Base-by-base conservation (phyloP, 2,329 filamentous ascomycete genomes). In the Trichoderma sp. region DNA sequence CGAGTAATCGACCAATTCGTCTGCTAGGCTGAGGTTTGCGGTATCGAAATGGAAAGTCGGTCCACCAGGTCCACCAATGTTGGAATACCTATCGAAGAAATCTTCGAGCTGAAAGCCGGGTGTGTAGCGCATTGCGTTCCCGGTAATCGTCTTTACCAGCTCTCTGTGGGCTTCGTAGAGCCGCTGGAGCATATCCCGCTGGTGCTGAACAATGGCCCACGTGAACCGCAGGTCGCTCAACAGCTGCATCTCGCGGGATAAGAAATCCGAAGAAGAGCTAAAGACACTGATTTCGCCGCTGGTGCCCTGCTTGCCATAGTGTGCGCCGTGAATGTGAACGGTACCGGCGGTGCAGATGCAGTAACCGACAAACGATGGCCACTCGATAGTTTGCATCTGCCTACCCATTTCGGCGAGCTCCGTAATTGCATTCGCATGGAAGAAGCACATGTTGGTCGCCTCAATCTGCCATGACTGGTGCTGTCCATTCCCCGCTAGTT, bases 401-500 rank as follows among this genome's bases (percentile, higher is more conserved):
- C 92, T 93, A 1, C 94, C 94, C 18, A 95, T 89, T 81, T 96
- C 93, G 5, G 95, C 92, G 3, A 97, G 85, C 80, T 97, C 94
- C 1, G 94, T 92, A 69, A 97, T 95, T 6, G 94, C 94, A 80
- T 97, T 97, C 6, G 95, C 94, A 78, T 97, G 95, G 21, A 95
- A 86, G 82, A 91, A 97, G 83, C 95, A 97, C 81, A 96, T 89
- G 80, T 97, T 96, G 0, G 94, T 97, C 0, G 95, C 94, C 82
- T 97, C 94, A 65, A 97, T 96, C 81, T 97, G 95, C 95, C 95
- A 97, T 33, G 94, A 95, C 81, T 97, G 94, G 79, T 97, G 94
- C 80, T 97, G 94, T 1, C 93, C 93, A 0, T 90, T 93, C 16
- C 93, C 93, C 14, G 93, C 91, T 7, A 97, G 89, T 82, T 97